Base-by-base conservation (phyloP, 768 basidiomycete species). In the Auricularia sp. region DNA sequence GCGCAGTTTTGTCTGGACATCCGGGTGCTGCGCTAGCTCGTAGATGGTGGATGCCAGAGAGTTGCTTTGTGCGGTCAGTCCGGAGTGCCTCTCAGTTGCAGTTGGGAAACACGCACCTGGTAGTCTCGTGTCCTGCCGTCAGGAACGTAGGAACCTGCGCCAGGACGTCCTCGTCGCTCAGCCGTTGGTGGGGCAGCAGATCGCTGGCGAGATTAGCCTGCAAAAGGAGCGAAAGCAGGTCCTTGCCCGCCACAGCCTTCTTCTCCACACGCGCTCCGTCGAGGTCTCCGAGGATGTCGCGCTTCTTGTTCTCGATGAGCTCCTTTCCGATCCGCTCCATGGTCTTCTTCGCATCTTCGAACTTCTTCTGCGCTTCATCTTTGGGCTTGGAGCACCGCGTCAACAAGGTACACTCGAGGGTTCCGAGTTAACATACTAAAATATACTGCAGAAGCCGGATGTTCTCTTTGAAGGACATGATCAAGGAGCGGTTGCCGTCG, bases 61-160 rank as follows among this genome's bases (percentile, higher is more conserved):
- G 39, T 42, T 42, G 39, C 39, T 42, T 29, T 29, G 29, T 29
- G 29, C 29, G 39, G 39, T 7, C 8, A 42, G 39, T 8, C 12
- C 39, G 12, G 39, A 7, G 39, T 42, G 8, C 12, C 8, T 42
- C 39, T 7, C 39, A 14, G 7, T 7, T 42, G 39, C 7, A 8
- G 12, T 42, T 42, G 12, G 39, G 39, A 42, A 8, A 42, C 7
- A 7, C 39, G 39, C 39, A 42, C 39, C 39, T 42, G 8, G 39
- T 42, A 42, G 39, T 42, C 12, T 42, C 39, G 12, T 42, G 39
- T 42, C 67, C 85, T 1, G 85, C 84, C 1, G 83, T 75, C 11
- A 86, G 68, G 72, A 86, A 84, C 0, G 85, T 86, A 0, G 83
- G 82, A 0, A 85, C 80, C 78, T 86, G 75, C 1, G 72, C 70